These are phyloP conservation scores for Trichoderma sp. DNA, from an alignment of 2,329 filamentous ascomycete genomes.

Conservation along the genomic window DNA sequence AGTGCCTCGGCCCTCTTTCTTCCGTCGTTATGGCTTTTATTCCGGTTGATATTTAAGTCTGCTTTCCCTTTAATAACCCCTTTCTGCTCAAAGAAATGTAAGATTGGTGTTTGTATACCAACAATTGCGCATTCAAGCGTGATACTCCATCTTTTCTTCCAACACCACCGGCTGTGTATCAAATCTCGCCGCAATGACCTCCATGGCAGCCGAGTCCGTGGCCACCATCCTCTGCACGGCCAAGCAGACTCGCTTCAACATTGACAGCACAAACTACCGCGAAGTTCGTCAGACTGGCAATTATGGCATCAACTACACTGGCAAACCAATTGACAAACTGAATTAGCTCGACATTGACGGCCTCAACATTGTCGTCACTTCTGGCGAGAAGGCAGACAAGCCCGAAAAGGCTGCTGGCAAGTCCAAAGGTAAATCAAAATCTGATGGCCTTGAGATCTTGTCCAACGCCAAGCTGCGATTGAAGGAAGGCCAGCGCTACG, in stretches of 20 bases:
- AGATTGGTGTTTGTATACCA: background rate
- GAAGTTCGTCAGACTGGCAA: conserved; percentile 51
- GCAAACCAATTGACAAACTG: background rate
- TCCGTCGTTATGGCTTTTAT: background rate
- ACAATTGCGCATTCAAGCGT: background rate
- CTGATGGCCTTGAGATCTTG: conserved; percentile 67
- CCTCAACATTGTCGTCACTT: conserved; percentile 68
- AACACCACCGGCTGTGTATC: background rate
- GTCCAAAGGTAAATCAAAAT: conserved; percentile 52
- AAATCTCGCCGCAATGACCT: conserved; percentile 45
- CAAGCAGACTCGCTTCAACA: conserved; percentile 70
- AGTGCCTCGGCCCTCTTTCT: background rate
- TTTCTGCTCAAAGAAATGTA: background rate
- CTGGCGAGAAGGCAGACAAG: conserved; percentile 39
- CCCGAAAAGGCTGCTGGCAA: conserved; percentile 48
- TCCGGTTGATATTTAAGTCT: background rate
- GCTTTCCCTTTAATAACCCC: background rate
- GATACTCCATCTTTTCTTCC: background rate
- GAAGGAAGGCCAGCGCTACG: conserved; percentile 75
- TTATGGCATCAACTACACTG: background rate
- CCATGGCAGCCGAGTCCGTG: conserved; percentile 54
- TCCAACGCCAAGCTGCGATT: conserved; percentile 70
- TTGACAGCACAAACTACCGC: conserved; percentile 56
- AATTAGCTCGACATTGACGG: conserved; percentile 70
- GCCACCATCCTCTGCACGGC: conserved; percentile 64